Evolutionary conservation across 2,329 filamentous ascomycete genomes (phyloP), one percentile per base, ranked within the genome.

Genomic region (Calonectria pseudoturangicola): DNA sequence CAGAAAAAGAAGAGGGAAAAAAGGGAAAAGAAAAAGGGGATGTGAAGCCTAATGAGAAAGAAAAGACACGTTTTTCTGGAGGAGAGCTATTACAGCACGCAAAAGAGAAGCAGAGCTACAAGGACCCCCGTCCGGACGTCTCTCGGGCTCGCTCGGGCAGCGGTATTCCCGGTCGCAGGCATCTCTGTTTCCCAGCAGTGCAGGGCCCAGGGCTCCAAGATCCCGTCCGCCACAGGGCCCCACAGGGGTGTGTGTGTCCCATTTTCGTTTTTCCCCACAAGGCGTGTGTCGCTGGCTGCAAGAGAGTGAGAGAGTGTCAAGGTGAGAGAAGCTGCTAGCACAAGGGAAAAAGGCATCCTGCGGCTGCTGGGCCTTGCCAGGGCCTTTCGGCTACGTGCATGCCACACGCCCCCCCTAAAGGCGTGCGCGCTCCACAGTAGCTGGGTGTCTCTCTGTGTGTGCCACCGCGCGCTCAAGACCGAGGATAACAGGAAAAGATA

Each of bases 71-170:
- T 27, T 7, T 33, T 0, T 33, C 25, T 25, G 36, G 30, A 36
- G 10, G 18, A 25, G n/a, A 50, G 21, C 21, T 36, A 41, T 56
- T 36, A 33, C 50, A 50, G 33, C 27, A n/a, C 39, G 41, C 43
- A 21, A 41, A 21, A 25, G 27, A 66, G 47, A 66, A 48, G 45
- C 47, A 21, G 8, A 10, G 15, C 16, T 30, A 18, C 51, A 62
- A 50, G 71, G 75, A 48, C 45, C 74, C 77, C 73, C 76, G 68
- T 28, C 73, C 77, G 77, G 77, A 76, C 71, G 73, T 79, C 77
- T 79, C 74, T 79, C 77, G 77, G 77, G 48, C 60, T 79, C 41
- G 39, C 56, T 56, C 68, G 64, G 64, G 45, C 64, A 71, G 65
- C 58, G 58, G 70, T 33, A 45, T 64, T 56, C 36, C 70, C 58